Percentiles rank a stretch among this genome's conserved stretches.
Conservation (phyloP, 768 basidiomycete species). For the Trametes cingulata region DNA sequence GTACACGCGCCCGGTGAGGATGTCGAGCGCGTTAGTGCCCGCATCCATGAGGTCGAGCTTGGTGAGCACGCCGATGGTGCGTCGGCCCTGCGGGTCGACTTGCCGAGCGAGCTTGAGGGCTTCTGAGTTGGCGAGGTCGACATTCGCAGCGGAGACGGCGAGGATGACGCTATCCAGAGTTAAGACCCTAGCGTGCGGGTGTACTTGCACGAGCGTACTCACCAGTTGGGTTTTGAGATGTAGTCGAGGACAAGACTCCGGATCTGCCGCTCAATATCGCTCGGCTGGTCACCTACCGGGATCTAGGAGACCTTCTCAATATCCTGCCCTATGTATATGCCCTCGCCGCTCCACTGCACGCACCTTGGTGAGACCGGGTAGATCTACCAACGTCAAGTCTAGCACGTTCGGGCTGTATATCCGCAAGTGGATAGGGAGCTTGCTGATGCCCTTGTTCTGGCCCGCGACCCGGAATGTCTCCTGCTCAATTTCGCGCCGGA, state of each 20-base stretch:
- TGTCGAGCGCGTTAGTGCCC: conserved; percentile 95
- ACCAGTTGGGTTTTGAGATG: conserved; percentile 97
- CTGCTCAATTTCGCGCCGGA: conserved; percentile 95
- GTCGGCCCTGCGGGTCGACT: conserved; percentile 93
- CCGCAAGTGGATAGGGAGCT: conserved; percentile 90
- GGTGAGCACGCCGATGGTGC: conserved; percentile 95
- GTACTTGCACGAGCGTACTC: conserved; percentile 23
- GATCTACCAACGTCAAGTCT: conserved; percentile 93
- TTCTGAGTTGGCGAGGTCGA: conserved; percentile 98
- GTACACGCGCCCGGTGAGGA: conserved; percentile 95
- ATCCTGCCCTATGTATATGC: not conserved
- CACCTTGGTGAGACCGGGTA: conserved; percentile 96
- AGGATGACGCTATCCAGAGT: conserved; percentile 75
- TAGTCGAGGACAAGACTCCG: conserved; percentile 93
- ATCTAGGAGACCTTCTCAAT: conserved; percentile 50
- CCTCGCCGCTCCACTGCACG: conserved; percentile 19
- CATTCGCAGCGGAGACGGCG: conserved; percentile 95
- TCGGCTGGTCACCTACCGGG: conserved; percentile 95
- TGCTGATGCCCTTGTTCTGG: conserved; percentile 98
- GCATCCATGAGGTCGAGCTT: conserved; percentile 99
- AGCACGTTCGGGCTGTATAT: conserved; percentile 96
- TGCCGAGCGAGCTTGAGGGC: conserved; percentile 94
- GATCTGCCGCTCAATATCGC: conserved; percentile 97
- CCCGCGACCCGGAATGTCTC: conserved; percentile 98
- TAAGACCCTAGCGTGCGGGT: not conserved